Evolutionary conservation across 1,139 yeast genomes (phyloP), one percentile per base, ranked within the genome.

Genomic region (Suhomyces bribrorum): DNA sequence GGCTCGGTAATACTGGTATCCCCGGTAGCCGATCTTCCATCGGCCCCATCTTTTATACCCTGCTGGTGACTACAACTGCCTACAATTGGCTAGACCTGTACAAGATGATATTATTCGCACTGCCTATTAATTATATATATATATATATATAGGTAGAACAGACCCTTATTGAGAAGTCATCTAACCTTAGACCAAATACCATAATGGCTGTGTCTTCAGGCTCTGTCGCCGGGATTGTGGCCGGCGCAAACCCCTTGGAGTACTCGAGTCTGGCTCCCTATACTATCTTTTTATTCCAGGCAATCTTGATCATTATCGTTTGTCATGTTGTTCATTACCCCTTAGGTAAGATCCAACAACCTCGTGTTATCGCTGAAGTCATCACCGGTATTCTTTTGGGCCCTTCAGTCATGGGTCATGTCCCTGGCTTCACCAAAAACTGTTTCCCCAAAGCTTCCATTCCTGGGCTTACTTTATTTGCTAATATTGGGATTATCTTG

Each of bases 351-450:
- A 54, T 85, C 29, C 79, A 78, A 48, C 92, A 86, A 56, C 95
- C 94, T 0, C 69, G 80, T 40, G 94, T 85, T 29, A 83, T 85
- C 39, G 86, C 89, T 5, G 94, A 85, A 53, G 92, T 85, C 37
- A 68, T 85, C 12, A 71, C 87, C 1, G 95, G 94, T 14, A 81
- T 86, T 34, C 50, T 85, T 2, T 61, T 86, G 38, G 90, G 90
- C 0, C 88, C 88, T 1, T 61, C 79, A 1, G 90, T 77, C 1
- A 61, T 86, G 64, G 94, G 92, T 3, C 78, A 73, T 37, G 76
- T 83, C 26, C 88, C 88, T 0, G 66, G 75, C 41, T 85, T 83
- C 59, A 80, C 88, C 2, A 53, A 56, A 1, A 75, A 73, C 7
- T 79, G 86, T 31, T 85, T 86, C 58, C 88, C 92, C 0, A 32